Conservation (phyloP, 345 rosid genomes). For the Eucalyptus coolabah region DNA sequence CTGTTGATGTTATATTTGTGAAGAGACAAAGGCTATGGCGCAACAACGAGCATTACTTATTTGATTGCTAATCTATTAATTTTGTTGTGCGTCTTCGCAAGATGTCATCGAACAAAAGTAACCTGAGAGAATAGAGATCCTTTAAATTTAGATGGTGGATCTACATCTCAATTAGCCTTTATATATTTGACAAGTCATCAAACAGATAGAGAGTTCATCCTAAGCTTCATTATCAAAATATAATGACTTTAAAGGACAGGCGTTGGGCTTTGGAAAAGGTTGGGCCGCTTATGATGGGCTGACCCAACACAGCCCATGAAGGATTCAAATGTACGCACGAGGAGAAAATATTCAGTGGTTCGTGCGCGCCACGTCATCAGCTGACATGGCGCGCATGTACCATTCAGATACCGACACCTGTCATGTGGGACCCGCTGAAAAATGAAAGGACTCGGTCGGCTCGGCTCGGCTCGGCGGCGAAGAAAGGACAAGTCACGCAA, state of each 20-base stretch:
- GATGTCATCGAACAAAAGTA: not conserved
- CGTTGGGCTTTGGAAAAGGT: not conserved
- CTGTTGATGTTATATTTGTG: not conserved
- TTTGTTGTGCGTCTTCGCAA: not conserved
- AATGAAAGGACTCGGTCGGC: too few species aligned
- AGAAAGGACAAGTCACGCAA: too few species aligned
- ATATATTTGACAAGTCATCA: not conserved
- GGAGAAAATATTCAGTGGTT: too few species aligned
- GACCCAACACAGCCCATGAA: not conserved
- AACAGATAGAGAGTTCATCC: not conserved
- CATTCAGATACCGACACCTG: too few species aligned
- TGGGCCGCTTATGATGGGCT: not conserved
- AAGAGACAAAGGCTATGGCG: not conserved
- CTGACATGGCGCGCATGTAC: too few species aligned
- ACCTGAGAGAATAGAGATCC: not conserved
- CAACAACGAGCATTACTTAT: not conserved
- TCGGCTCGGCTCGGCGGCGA: too few species aligned
- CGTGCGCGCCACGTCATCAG: too few species aligned
- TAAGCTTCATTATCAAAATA: not conserved
- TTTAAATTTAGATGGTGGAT: not conserved
- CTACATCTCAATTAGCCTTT: not conserved
- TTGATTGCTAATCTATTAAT: not conserved
- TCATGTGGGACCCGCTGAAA: too few species aligned
- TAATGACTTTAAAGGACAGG: not conserved
- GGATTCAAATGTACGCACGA: not conserved